Evolutionary conservation across 495 filamentous ascomycete species (phyloP).

Genomic region (Podospora pseudopauciseta): DNA sequence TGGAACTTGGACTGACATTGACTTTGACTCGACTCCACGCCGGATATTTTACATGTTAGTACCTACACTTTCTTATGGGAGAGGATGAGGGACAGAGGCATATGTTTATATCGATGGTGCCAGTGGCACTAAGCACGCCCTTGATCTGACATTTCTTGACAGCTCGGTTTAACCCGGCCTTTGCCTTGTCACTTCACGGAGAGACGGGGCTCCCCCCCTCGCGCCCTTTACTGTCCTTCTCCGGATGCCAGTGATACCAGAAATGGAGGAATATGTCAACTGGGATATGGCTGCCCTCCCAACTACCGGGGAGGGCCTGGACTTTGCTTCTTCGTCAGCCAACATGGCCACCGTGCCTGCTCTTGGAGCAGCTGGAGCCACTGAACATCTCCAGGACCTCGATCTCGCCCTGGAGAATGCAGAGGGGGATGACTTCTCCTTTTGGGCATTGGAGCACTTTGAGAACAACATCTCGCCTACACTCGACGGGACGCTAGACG

Average conservation of each 20-base stretch:
- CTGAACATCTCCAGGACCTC: constrained; percentile 35
- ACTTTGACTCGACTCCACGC: background rate
- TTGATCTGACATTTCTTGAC: constrained; percentile 19
- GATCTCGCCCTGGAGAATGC: constrained; percentile 45
- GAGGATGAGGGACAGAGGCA: background rate
- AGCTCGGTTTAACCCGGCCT: background rate
- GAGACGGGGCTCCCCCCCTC: constrained; percentile 13
- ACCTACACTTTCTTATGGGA: background rate
- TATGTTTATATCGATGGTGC: constrained; percentile 6
- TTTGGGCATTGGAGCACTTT: constrained; percentile 49
- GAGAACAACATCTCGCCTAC: constrained; percentile 31
- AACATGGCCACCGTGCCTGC: background rate
- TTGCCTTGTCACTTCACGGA: background rate
- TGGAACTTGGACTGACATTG: background rate
- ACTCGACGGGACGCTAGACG: constrained; percentile 17
- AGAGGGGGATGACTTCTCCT: constrained; percentile 47
- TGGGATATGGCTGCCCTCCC: constrained; percentile 42
- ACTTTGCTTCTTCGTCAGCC: constrained; percentile 14
- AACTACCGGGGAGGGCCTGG: constrained; percentile 16
- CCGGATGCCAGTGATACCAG: constrained; percentile 25
- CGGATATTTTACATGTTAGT: background rate
- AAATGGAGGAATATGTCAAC: constrained; percentile 46
- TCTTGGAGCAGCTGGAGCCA: constrained; percentile 10
- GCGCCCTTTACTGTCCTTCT: constrained; percentile 18
- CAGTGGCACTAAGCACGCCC: constrained; percentile 12